Evolutionary conservation across 768 basidiomycete genomes (phyloP).

Genomic region (Cystoderma amianthinum): DNA sequence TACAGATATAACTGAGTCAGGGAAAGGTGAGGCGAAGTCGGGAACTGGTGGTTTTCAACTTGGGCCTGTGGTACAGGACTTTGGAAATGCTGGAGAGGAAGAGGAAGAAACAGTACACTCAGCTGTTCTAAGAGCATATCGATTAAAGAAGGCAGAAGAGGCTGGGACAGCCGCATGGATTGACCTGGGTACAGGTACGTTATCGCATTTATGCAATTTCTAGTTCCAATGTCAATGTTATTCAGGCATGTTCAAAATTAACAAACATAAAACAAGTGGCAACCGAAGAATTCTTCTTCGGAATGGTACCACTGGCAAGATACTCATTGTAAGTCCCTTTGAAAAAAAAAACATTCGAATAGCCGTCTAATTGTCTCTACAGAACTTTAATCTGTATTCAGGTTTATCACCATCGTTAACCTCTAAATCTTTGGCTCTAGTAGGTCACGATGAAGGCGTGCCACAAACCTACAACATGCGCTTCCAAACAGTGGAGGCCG

Average conservation of each 20-base stretch:
- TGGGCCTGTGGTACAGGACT: conserved; percentile 40
- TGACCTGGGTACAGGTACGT: conserved; percentile 64
- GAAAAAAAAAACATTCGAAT: background rate
- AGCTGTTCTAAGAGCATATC: conserved; percentile 56
- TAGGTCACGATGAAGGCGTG: conserved; percentile 61
- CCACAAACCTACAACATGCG: conserved; percentile 59
- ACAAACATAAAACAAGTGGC: conserved; percentile 62
- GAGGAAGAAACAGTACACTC: conserved; percentile 62
- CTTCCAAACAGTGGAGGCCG: conserved; percentile 51
- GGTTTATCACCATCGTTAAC: conserved; percentile 46
- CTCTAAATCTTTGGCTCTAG: conserved; percentile 53
- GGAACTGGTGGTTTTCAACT: conserved; percentile 13
- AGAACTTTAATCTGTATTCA: conserved; percentile 72
- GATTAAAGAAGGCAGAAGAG: conserved; percentile 43
- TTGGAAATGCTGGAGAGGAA: conserved; percentile 78
- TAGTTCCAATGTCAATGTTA: background rate
- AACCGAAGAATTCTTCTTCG: conserved; percentile 59
- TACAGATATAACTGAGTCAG: conserved; percentile 15
- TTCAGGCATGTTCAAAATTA: conserved; percentile 63
- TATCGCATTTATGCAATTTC: background rate
- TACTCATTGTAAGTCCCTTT: conserved; percentile 49
- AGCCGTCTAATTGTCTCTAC: conserved; percentile 7
- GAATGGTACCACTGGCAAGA: conserved; percentile 70
- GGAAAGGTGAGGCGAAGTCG: conserved; percentile 16
- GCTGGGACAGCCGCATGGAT: conserved; percentile 44